Conservation (phyloP, 768 basidiomycete species). For the Mycena metata region DNA sequence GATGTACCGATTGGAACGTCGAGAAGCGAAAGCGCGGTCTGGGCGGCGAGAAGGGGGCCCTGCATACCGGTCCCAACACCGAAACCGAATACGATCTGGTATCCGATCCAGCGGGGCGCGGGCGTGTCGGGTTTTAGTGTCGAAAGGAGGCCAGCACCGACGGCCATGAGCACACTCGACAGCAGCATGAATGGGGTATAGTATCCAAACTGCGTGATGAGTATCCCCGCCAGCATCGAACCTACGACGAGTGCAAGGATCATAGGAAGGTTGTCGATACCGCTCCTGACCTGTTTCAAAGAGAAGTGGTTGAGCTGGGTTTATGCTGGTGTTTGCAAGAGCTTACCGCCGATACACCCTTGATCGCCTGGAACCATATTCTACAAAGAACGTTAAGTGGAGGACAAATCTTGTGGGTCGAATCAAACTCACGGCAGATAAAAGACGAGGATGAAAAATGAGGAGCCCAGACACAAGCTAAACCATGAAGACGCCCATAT, state of each 20-base stretch:
- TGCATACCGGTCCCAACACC: slow-evolving; percentile 47
- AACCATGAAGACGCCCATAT: slow-evolving; percentile 27
- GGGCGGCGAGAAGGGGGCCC: slow-evolving; percentile 37
- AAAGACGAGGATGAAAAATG: slow-evolving; percentile 34
- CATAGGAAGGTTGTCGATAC: slow-evolving; percentile 48
- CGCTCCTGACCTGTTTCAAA: not conserved
- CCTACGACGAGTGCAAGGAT: slow-evolving; percentile 53
- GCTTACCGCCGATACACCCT: slow-evolving; percentile 48
- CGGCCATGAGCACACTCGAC: slow-evolving; percentile 48
- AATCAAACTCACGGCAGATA: slow-evolving; percentile 18
- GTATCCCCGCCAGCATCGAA: slow-evolving; percentile 53
- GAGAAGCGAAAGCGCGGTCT: slow-evolving; percentile 30
- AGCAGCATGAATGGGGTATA: slow-evolving; percentile 50
- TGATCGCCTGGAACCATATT: slow-evolving; percentile 52
- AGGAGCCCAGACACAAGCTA: slow-evolving; percentile 26
- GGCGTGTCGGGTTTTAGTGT: slow-evolving; percentile 43
- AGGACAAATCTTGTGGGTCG: not conserved
- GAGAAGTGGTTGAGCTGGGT: not conserved
- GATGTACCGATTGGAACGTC: slow-evolving; percentile 36
- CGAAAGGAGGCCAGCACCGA: slow-evolving; percentile 54
- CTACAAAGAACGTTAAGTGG: slow-evolving; percentile 6
- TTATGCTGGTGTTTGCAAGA: not conserved
- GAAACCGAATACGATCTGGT: slow-evolving; percentile 43
- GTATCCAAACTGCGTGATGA: slow-evolving; percentile 48
- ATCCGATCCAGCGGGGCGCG: slow-evolving; percentile 39